Evolutionary conservation across 2,329 filamentous ascomycete species (phyloP), one percentile per base, ranked within the genome.

Genomic region (Fusarium bulbicola): DNA sequence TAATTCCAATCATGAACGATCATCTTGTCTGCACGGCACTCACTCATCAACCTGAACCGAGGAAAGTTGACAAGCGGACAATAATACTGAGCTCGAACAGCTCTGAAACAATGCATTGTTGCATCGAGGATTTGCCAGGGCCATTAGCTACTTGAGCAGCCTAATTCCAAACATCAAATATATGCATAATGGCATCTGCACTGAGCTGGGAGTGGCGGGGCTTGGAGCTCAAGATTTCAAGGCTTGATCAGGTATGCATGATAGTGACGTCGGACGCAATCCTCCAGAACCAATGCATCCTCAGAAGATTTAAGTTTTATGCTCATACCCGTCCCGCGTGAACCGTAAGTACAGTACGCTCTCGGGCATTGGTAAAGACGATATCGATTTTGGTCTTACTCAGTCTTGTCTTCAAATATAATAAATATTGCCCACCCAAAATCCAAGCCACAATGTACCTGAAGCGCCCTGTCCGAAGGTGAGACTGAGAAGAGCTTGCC

Each of bases 371-470:
- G 18, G 30, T 47, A 50, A 34, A 30, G 20, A 37, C n/a, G 28
- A 50, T 24, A 45, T 61, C 20, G 21, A 37, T n/a, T 24, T 20
- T 37, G 16, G 21, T 18, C 53, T 60, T 40, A 26, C 53, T 40
- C 40, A 45, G 43, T n/a, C 53, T 49, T 49, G 36, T 36, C 34
- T 45, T 42, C 26, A 43, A 21, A 52, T 39, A 45, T 9, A 16
- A 21, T 28, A 26, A 26, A 18, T 18, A 36, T 39, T 30, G 26
- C 26, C 28, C 30, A 65, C 39, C 42, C 56, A 34, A 57, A 49
- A 40, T 67, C 42, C 45, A 69, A 67, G 63, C 62, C 62, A 74
- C 66, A 49, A 39, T 42, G 67, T 68, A 54, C 49, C 45, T 74
- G 46, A 50, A 36, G 47, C 42, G 58, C 37, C 28, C 49, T 60